These are phyloP conservation scores for Tripidium arundinaceum DNA, from an alignment of 202 grass and related monocot species.

Conservation along the genomic window DNA sequence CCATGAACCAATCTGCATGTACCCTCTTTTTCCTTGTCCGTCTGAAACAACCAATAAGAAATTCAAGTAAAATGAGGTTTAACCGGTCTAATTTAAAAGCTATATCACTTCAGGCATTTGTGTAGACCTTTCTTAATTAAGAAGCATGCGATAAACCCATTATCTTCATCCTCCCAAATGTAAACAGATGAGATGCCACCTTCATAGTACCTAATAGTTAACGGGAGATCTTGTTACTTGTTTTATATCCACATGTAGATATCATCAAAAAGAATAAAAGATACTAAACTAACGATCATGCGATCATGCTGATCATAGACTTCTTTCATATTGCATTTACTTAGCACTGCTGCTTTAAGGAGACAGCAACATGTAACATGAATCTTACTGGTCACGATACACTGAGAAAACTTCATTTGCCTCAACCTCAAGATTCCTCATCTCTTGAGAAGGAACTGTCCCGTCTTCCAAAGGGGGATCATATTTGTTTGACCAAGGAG, in stretches of 20 bases:
- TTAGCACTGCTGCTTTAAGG: neutral
- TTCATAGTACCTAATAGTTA: conserved; percentile 87
- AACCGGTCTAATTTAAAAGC: neutral
- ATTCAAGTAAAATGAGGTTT: conserved; percentile 1
- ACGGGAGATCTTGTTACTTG: conserved; percentile 26
- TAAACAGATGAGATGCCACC: conserved; percentile 74
- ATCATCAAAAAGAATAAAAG: too few relatives aligned
- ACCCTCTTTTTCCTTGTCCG: conserved; percentile 69
- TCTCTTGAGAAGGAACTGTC: conserved; percentile 57
- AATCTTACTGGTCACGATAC: conserved; percentile 88
- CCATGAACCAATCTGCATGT: conserved; percentile 92
- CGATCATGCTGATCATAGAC: conserved; percentile 3
- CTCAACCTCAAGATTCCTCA: conserved; percentile 79
- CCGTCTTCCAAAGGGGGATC: conserved; percentile 87
- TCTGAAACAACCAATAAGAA: conserved; percentile 46
- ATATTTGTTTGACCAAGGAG: conserved; percentile 95
- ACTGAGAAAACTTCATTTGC: conserved; percentile 88
- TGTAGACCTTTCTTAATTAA: conserved; percentile 92
- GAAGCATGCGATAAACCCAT: conserved; percentile 88
- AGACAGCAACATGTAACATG: conserved; percentile 28
- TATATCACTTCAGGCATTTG: neutral
- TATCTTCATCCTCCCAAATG: conserved; percentile 79
- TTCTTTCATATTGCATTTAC: conserved; percentile 13
- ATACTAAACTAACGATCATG: neutral
- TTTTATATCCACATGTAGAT: conserved; percentile 22